These are phyloP conservation scores for Exophiala xenobiotica DNA, from an alignment of 2,329 filamentous ascomycete genomes.

Conservation along the genomic window DNA sequence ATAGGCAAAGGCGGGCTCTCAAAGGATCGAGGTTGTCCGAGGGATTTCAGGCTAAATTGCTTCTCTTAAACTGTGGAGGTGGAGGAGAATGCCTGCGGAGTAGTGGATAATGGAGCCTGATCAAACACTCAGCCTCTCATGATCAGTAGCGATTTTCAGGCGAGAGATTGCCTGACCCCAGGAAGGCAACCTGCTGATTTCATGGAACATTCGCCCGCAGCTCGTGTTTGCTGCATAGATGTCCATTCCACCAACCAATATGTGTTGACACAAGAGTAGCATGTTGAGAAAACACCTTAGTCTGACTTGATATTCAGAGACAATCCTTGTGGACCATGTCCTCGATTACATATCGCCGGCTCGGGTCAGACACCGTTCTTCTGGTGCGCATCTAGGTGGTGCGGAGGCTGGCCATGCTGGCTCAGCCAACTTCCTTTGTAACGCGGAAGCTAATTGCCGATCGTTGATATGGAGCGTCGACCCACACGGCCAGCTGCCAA, in stretches of 20 bases:
- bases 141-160: neutral
- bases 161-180: neutral
- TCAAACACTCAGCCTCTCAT: neutral
- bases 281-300: too few species aligned
- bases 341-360: too few species aligned
- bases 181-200: constrained; percentile 6
- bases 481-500: neutral
- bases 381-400: too few species aligned
- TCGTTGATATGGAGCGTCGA: constrained; percentile 5
- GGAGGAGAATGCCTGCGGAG: constrained; percentile 2
- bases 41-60: constrained; percentile 1
- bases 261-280: neutral
- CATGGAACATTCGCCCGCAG: constrained; percentile 17
- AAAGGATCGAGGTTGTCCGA: neutral
- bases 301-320: too few species aligned
- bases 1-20: neutral
- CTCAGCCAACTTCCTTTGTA: constrained; percentile 7
- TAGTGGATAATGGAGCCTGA: neutral
- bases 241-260: constrained; percentile 1
- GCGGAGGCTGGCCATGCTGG: neutral
- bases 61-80: constrained; percentile 5
- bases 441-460: constrained; percentile 22
- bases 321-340: too few species aligned
- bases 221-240: constrained; percentile 2
- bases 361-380: neutral